These are phyloP conservation scores for Tetrahymena thermophila DNA, from an alignment of 73 alveolate genomes.

Conservation along the genomic window DNA sequence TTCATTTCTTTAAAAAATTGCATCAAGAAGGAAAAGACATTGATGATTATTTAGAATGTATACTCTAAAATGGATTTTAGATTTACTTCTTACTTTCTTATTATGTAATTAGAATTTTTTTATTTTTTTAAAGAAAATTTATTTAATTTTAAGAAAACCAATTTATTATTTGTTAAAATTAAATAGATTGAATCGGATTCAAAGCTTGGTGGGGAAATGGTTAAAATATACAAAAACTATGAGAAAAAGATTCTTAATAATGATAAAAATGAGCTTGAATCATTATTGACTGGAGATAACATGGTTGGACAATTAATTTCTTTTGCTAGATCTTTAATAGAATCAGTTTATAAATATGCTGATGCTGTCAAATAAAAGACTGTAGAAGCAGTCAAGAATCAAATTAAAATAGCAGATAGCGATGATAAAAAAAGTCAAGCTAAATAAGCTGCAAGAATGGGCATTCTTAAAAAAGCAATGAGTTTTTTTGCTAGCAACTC, in stretches of 20 bases:
- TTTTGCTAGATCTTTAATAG: slow-evolving; percentile 2
- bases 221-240: background rate
- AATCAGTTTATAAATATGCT: background rate
- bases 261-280: background rate
- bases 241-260: slow-evolving; percentile 6
- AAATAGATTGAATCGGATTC: slow-evolving; percentile 23
- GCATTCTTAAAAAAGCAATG: slow-evolving; percentile 7
- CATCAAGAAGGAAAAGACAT: background rate
- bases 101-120: background rate
- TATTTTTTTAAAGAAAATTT: background rate
- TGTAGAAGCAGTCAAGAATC: background rate
- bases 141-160: background rate
- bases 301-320: background rate
- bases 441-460: slow-evolving; percentile 1
- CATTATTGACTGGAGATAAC: background rate
- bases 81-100: slow-evolving; percentile 24
- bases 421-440: slow-evolving; percentile 2
- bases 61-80: slow-evolving; percentile 28
- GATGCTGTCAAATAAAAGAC: slow-evolving; percentile 20
- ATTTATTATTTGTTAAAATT: too few species aligned
- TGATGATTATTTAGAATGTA: slow-evolving; percentile 6
- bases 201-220: slow-evolving; percentile 13
- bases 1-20: background rate
- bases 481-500: slow-evolving; percentile 51
- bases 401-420: background rate